A percentile compares a stretch with the other conserved stretches of the same genome.
Conservation (phyloP, 140 eudicot species). For the Senecio squalidus region DNA sequence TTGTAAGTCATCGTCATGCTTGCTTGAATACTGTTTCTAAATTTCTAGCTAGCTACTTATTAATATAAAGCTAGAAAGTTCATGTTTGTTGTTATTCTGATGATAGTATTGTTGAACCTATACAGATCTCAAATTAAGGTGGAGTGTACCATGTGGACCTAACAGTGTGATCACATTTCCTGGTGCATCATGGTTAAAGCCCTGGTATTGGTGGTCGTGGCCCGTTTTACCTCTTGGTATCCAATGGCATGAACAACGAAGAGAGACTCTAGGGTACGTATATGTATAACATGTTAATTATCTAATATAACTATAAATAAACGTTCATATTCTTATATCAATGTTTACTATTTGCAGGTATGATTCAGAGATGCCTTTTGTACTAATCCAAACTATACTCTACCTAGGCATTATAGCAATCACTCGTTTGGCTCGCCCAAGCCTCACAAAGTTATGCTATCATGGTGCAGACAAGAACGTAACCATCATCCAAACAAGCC, state of each 20-base stretch:
- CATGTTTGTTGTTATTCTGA: not conserved
- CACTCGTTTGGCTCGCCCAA: constrained; percentile 57
- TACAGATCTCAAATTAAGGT: constrained; percentile 71
- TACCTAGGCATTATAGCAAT: constrained; percentile 62
- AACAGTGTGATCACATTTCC: constrained; percentile 96
- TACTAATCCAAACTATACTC: constrained; percentile 44
- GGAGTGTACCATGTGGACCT: constrained; percentile 96
- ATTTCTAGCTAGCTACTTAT: no score
- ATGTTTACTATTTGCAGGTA: constrained; percentile 35
- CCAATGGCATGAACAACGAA: constrained; percentile 84
- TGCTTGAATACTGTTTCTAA: not conserved
- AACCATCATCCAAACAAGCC: constrained; percentile 42
- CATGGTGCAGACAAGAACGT: constrained; percentile 53
- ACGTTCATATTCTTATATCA: no score
- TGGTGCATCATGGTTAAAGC: constrained; percentile 87
- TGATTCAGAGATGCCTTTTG: constrained; percentile 54
- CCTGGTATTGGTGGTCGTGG: constrained; percentile 99
- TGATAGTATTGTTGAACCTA: not conserved
- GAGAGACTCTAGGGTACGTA: constrained; percentile 70
- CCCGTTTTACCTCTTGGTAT: constrained; percentile 91
- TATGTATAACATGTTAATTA: not conserved
- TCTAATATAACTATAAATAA: not conserved
- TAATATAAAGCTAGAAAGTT: not conserved
- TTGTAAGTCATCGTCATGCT: constrained; percentile 57
- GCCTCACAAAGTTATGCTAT: constrained; percentile 57